Evolutionary conservation across 2,329 filamentous ascomycete species (phyloP), one percentile per base, ranked within the genome.

Genomic region (Aspergillus eucalypticola): DNA sequence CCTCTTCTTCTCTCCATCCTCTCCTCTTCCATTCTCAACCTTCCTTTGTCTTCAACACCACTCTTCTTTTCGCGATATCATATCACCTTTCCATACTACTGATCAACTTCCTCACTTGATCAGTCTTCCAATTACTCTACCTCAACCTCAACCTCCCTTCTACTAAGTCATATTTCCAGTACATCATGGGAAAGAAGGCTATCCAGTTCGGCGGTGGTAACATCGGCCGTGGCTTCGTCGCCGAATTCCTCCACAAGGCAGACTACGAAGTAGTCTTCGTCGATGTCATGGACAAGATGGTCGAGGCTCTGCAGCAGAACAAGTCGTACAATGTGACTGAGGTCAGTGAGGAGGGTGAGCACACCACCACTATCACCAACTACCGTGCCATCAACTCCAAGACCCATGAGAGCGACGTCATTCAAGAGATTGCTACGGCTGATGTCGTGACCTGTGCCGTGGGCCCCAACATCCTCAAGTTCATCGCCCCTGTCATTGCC

Each of bases 351-450:
- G 90, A 96, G 61, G 92, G 91, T 69, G 92, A 92, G 71, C 85
- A 84, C 59, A 87, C 87, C 71, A 92, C 90, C 79, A 89, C 82
- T 70, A 96, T 99, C 79, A 90, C 90, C 78, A 95, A 97, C 82
- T 98, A 96, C 84, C 91, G 92, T 56, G 95, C 95, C 78, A 90
- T 98, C 85, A 97, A 98, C 87, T 96, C 92, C 69, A 92, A 90
- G 80, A 87, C 89, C 66, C 83, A 96, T 74, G 90, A 96, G 81
- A 83, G 84, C 56, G 88, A 94, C 58, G 87, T 96, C 58, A 79
- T 98, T 67, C 79, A 94, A 50, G 91, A 95, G 81, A 96, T 98
- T 70, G 84, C 89, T 58, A 89, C 89, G 21, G 93, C 94, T 42
- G 92, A 96, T 64, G 81, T 96, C 56, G 92, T 99, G 71, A 99